Conservation (phyloP, 169 alveolate genomes). For the Perkinsus marinus region DNA sequence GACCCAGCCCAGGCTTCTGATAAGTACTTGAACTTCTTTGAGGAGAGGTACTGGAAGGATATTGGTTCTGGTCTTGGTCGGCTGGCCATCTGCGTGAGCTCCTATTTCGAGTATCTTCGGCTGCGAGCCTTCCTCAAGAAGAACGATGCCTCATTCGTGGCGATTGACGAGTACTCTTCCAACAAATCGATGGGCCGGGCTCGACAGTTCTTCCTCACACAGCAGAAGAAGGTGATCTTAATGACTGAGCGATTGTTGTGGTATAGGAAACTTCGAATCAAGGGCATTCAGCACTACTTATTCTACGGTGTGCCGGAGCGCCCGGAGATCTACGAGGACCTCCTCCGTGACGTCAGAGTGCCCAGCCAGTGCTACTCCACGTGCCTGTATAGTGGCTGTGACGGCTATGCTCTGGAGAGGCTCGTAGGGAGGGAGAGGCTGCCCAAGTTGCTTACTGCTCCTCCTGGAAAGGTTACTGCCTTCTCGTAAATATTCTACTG, state of each 20-base stretch:
- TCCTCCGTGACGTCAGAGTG: neutral
- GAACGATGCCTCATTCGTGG: neutral
- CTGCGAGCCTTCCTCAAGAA: neutral
- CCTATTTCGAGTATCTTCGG: neutral
- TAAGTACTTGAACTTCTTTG: neutral
- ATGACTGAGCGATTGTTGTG: neutral
- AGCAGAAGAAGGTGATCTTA: neutral
- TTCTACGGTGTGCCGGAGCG: neutral
- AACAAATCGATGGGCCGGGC: neutral
- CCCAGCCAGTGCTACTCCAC: neutral
- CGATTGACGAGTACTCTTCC: neutral
- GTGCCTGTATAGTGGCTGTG: neutral
- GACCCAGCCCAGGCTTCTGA: neutral
- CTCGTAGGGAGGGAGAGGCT: neutral
- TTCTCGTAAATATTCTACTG: neutral
- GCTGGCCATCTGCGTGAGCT: neutral
- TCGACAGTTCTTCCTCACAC: neutral
- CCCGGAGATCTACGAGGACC: neutral
- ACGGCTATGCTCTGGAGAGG: neutral
- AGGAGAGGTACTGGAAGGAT: neutral
- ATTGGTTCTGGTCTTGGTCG: neutral
- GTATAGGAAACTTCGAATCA: neutral
- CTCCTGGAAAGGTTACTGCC: neutral
- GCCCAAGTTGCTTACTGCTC: neutral
- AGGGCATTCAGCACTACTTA: neutral